phyloP scores from a whole-genome alignment of 2,329 filamentous ascomycete species.

The Fusarium guadeloupense region DNA sequence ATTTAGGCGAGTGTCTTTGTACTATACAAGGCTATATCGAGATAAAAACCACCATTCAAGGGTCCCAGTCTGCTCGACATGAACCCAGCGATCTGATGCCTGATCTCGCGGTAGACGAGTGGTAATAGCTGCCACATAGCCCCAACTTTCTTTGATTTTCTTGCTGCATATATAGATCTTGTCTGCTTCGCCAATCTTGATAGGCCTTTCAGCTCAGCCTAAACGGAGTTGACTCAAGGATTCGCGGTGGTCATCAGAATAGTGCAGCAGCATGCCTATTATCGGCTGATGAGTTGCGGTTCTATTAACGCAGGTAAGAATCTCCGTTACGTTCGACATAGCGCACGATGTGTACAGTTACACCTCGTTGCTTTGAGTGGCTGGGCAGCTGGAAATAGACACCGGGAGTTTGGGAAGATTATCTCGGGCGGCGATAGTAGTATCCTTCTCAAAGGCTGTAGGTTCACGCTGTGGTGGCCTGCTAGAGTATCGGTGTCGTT shows the following conservation, averaged over 20 bases:
- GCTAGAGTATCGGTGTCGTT: neutral
- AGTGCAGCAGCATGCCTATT: conserved; percentile 14
- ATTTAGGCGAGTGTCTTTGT: neutral
- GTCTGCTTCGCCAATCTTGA: neutral
- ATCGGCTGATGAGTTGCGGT: neutral
- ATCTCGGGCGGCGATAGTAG: neutral
- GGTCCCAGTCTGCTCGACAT: neutral
- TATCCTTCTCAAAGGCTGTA: neutral
- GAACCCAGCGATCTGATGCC: neutral
- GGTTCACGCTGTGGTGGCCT: neutral
- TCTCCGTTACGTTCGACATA: conserved; percentile 1
- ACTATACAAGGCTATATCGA: conserved; percentile 2
- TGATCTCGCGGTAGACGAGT: neutral
- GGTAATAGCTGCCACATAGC: neutral
- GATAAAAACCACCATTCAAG: conserved; percentile 14
- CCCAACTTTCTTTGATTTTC: conserved; percentile 1
- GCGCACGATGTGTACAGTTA: conserved; percentile 12
- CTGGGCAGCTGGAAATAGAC: conserved; percentile 7
- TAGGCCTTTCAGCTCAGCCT: conserved; percentile 1
- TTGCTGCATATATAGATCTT: conserved; percentile 15
- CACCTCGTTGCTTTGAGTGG: conserved; percentile 6
- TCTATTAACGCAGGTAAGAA: conserved; percentile 2
- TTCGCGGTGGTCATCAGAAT: conserved; percentile 12
- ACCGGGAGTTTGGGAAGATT: neutral
- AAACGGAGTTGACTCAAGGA: conserved; percentile 11